Conservation (phyloP, 1,139 yeast genomes). For the Lipomyces yarrowii region DNA sequence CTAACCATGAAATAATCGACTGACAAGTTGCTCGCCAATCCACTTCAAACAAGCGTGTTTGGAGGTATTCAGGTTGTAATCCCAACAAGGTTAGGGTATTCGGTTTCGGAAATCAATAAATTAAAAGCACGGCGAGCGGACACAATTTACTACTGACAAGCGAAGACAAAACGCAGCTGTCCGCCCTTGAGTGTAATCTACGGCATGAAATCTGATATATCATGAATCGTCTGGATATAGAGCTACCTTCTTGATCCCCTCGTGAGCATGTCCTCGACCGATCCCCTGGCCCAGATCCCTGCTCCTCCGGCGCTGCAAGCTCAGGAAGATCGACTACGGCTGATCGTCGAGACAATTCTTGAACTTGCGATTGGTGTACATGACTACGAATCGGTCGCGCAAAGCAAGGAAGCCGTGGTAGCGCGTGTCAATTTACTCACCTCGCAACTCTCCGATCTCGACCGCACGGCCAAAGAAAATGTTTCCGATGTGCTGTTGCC, state of each 20-base stretch:
- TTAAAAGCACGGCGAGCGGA: neutral
- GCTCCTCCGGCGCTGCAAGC: slow-evolving; percentile 22
- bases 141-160: neutral
- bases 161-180: neutral
- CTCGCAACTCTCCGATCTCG: slow-evolving; percentile 25
- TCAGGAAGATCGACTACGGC: slow-evolving; percentile 60
- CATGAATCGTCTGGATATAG: neutral
- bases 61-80: neutral
- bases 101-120: too few species aligned
- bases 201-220: neutral
- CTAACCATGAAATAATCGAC: neutral
- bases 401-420: slow-evolving; percentile 59
- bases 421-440: slow-evolving; percentile 37
- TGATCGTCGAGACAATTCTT: slow-evolving; percentile 78
- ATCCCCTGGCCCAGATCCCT: slow-evolving; percentile 9
- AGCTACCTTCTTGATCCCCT: neutral
- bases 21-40: too few species aligned
- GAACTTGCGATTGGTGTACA: slow-evolving; percentile 91
- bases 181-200: neutral
- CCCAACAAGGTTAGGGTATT: neutral
- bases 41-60: too few species aligned
- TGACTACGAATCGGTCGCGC: slow-evolving; percentile 85
- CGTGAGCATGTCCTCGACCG: slow-evolving; percentile 10
- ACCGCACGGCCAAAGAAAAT: slow-evolving; percentile 33
- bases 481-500: slow-evolving; percentile 59